Conservation (phyloP, 1,284 basidiomycete genomes). For the Sutorius eximius region DNA sequence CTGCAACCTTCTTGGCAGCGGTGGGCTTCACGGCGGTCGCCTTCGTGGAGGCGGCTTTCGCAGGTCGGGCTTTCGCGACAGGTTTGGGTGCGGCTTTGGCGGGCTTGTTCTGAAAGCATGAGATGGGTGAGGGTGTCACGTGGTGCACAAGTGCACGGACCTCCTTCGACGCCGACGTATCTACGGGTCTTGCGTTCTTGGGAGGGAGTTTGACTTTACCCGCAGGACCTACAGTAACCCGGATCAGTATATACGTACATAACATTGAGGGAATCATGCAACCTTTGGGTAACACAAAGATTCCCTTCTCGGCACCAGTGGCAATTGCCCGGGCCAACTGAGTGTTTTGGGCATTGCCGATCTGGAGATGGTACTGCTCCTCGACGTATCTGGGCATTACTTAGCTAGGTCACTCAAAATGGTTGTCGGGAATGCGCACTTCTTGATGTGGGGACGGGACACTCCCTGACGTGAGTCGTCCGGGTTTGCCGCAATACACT, state of each 20-base stretch:
- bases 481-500: conserved; percentile 75
- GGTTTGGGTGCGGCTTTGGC: conserved; percentile 37
- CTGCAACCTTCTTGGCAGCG: conserved; percentile 18
- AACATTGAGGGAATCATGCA: conserved; percentile 14
- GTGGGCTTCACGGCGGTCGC: conserved; percentile 15
- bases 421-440: conserved; percentile 46
- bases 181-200: conserved; percentile 49
- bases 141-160: conserved; percentile 40
- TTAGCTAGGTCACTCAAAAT: conserved; percentile 13
- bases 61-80: conserved; percentile 33
- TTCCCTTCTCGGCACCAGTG: conserved; percentile 75
- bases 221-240: conserved; percentile 51
- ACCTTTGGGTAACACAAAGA: conserved; percentile 89
- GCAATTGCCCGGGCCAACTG: conserved; percentile 84
- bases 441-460: conserved; percentile 91
- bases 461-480: conserved; percentile 84
- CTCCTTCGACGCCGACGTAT: conserved; percentile 66
- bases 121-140: conserved; percentile 22
- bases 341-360: conserved; percentile 74
- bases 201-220: conserved; percentile 87
- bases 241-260: conserved; percentile 4
- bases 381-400: conserved; percentile 65
- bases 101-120: conserved; percentile 56
- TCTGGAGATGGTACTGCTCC: conserved; percentile 74
- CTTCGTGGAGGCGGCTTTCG: conserved; percentile 32